Conservation (phyloP, 2,329 filamentous ascomycete genomes). For the Fusarium sp. region DNA sequence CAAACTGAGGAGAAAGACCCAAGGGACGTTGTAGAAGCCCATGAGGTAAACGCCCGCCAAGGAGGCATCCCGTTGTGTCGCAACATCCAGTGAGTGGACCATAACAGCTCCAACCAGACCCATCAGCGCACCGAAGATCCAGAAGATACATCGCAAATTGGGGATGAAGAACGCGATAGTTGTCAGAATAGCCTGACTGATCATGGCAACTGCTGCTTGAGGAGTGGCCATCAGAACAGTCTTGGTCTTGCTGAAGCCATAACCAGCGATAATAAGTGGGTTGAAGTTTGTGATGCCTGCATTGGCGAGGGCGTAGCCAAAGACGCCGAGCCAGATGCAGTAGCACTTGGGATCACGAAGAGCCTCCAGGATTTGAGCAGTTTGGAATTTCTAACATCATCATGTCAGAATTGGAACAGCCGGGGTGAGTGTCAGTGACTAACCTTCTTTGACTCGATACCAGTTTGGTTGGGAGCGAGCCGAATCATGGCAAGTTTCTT, state of each 20-base stretch:
- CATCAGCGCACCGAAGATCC: slow-evolving; percentile 38
- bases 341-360: slow-evolving; percentile 39
- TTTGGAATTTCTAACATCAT: slow-evolving; percentile 21
- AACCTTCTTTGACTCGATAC: slow-evolving; percentile 5
- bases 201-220: slow-evolving; percentile 47
- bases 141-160: slow-evolving; percentile 46
- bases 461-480: background rate
- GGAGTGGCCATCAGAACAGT: slow-evolving; percentile 47
- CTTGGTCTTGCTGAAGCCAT: slow-evolving; percentile 44
- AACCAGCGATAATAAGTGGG: slow-evolving; percentile 68
- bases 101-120: slow-evolving; percentile 42
- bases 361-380: slow-evolving; percentile 27
- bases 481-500: slow-evolving; percentile 8
- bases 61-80: slow-evolving; percentile 33
- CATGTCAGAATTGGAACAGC: rapidly evolving
- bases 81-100: slow-evolving; percentile 38
- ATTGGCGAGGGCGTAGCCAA: slow-evolving; percentile 74
- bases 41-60: slow-evolving; percentile 47
- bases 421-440: too few species aligned
- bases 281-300: slow-evolving; percentile 73
- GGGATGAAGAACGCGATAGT: slow-evolving; percentile 41
- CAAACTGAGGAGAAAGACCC: slow-evolving; percentile 44
- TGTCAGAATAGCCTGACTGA: slow-evolving; percentile 37
- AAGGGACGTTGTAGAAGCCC: slow-evolving; percentile 48
- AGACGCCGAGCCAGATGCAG: slow-evolving; percentile 37